Percentiles rank a stretch among this genome's conserved stretches.
phyloP scores from a whole-genome alignment of 345 rosid genomes.

The Moricandia moricandioides region DNA sequence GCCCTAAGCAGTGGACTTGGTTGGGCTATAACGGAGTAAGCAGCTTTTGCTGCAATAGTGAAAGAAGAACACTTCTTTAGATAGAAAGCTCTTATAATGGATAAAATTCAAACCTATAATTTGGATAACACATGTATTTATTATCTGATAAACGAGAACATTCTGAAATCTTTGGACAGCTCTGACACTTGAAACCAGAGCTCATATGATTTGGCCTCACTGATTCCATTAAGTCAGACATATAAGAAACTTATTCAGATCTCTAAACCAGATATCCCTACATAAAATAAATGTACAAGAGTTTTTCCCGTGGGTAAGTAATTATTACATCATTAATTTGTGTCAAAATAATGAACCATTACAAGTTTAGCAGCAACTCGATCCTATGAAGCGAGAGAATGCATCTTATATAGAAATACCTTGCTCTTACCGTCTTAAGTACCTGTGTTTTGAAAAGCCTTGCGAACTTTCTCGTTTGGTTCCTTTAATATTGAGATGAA shows the following conservation, averaged over 20 bases:
- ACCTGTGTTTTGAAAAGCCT: not conserved
- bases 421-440: not conserved
- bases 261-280: not conserved
- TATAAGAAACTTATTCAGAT: not conserved
- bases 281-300: too few species aligned
- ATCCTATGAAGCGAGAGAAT: not conserved
- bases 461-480: not conserved
- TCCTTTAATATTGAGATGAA: not conserved
- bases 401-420: not conserved
- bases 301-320: not conserved
- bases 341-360: not conserved
- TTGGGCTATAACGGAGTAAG: slow-evolving; percentile 3
- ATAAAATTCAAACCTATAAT: not conserved
- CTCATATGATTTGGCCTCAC: not conserved
- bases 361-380: not conserved
- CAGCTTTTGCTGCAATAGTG: not conserved
- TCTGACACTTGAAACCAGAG: not conserved
- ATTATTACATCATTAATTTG: not conserved
- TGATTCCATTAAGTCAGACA: not conserved
- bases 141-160: not conserved
- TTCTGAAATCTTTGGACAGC: not conserved
- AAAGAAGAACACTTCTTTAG: too few species aligned
- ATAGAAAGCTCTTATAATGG: not conserved
- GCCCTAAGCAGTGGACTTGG: not conserved
- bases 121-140: not conserved